Base-by-base conservation (phyloP, 495 filamentous ascomycete species). In the Penicillium cinerascens region DNA sequence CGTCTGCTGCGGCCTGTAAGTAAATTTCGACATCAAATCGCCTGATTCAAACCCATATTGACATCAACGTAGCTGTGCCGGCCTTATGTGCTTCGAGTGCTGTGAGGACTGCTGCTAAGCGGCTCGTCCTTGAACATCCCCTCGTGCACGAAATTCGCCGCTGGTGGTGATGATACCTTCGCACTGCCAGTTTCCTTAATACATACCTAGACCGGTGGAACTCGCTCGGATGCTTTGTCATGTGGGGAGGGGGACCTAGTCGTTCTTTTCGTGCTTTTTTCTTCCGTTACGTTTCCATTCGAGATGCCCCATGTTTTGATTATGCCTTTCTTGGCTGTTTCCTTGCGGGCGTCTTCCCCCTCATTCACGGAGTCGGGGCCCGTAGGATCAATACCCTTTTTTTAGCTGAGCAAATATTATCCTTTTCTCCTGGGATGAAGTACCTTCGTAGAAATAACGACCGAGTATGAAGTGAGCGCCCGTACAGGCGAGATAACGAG, bases 1-100 rank as follows among this genome's bases (percentile, higher is more conserved):
- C 17, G 52, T 75, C 42, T 77, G 74, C 67, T 77, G 74, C 46
- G 74, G 74, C 64, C 17, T 75, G 74, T 77, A 65, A 61, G 72
- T 65, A 4, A 15, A 20, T 9, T 22, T 41, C 48, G 45, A 41
- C 39, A 41, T 15, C 18, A 23, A 11, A 35, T 40, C 9, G 45
- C 13, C 7, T 39, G 21, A 13, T 15, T n/a, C 51, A 58, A 50
- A 44, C 20, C 9, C 10, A 42, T 20, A 27, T 47, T 54, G 40
- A 53, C 43, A 16, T 6, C 3, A 7, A 9, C 21, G 38, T 52
- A 76, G 74, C 18, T 74, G 71, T 45, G 71, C 74, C 26, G 74
- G 72, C 66, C 60, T 74, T 29, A 53, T 64, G 26, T 73, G 71
- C 58, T 74, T 75, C 60, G 74, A 75, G 55, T 77, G 74, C 66